Evolutionary conservation across 1,139 yeast genomes (phyloP).

Genomic region (Pichia sp.): DNA sequence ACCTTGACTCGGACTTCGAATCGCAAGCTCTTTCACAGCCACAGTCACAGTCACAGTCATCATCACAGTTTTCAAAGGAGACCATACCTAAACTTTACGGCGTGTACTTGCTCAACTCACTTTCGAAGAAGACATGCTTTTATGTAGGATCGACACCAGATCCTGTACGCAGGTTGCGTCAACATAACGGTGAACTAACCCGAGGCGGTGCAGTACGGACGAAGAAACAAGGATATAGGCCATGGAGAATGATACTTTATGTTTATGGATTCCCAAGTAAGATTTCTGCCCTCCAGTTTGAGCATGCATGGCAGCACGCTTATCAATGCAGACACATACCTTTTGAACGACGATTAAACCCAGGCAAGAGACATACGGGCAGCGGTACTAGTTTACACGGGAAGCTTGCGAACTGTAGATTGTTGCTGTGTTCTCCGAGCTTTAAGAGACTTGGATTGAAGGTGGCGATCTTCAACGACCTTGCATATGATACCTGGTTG

Average conservation of each 20-base stretch:
- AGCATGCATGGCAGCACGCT: slow-evolving; percentile 77
- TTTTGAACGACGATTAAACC: slow-evolving; percentile 27
- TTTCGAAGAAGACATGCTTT: slow-evolving; percentile 46
- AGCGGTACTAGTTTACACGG: slow-evolving; percentile 38
- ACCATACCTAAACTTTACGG: slow-evolving; percentile 39
- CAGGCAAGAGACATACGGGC: slow-evolving; percentile 21
- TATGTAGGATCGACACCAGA: slow-evolving; percentile 78
- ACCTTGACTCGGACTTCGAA: slow-evolving; percentile 2
- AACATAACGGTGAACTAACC: slow-evolving; percentile 65
- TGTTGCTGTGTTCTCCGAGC: slow-evolving; percentile 36
- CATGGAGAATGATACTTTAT: slow-evolving; percentile 63
- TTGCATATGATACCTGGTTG: slow-evolving; percentile 9
- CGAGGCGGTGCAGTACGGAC: slow-evolving; percentile 67
- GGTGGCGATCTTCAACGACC: slow-evolving; percentile 21
- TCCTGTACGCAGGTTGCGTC: slow-evolving; percentile 60
- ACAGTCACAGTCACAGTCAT: no score
- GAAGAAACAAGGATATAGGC: slow-evolving; percentile 45
- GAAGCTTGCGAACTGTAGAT: slow-evolving; percentile 44
- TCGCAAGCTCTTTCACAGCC: slow-evolving; percentile 2
- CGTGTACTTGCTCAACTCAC: slow-evolving; percentile 59
- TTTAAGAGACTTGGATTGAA: slow-evolving; percentile 35
- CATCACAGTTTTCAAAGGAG: no score
- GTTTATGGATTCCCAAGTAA: slow-evolving; percentile 72
- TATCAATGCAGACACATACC: slow-evolving; percentile 53
- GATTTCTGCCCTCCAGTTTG: slow-evolving; percentile 62